Conservation (phyloP, 148 eudicot species). For the Rhododendron kiyosumense region DNA sequence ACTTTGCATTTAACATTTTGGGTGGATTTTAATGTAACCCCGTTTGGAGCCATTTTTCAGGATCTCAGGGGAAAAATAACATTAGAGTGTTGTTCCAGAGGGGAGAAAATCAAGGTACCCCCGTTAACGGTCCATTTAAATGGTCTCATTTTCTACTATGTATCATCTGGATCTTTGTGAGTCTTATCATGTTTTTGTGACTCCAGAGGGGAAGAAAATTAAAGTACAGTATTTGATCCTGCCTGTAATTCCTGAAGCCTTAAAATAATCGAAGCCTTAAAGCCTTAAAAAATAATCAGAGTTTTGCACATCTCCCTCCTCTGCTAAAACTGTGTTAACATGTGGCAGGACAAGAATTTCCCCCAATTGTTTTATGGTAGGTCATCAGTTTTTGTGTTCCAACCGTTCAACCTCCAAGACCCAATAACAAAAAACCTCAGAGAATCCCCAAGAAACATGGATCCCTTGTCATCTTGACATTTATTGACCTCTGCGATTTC, state of each 20-base stretch:
- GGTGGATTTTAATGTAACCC: background rate
- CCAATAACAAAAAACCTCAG: background rate
- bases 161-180: background rate
- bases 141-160: background rate
- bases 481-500: background rate
- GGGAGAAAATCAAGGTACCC: background rate
- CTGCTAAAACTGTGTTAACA: background rate
- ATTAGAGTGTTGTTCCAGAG: background rate
- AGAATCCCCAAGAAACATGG: background rate
- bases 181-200: background rate
- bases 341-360: background rate
- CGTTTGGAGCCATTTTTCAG: background rate
- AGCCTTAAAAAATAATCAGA: background rate
- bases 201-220: background rate
- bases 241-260: background rate
- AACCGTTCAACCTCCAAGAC: background rate
- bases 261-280: background rate
- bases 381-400: background rate
- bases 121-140: background rate
- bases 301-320: background rate
- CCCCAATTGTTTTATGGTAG: background rate
- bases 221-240: background rate
- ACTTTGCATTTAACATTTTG: background rate
- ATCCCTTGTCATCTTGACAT: constrained; percentile 6
- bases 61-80: background rate